Evolutionary conservation across 2,329 filamentous ascomycete species (phyloP).

Genomic region (Penicillium verrucosum): DNA sequence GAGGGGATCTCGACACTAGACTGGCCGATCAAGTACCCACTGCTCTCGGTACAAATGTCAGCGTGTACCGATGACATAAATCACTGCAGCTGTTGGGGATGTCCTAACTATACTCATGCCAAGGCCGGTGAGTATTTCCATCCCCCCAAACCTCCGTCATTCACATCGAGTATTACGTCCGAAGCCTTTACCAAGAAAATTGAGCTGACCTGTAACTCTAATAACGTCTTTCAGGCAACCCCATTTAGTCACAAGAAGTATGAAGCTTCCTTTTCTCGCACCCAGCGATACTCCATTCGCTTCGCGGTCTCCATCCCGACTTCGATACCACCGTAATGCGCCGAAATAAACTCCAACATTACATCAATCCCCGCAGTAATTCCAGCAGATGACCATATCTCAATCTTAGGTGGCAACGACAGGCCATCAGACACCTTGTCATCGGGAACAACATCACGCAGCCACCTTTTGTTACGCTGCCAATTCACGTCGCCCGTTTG

Average conservation of each 20-base stretch:
- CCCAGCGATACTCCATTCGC: constrained; percentile 9
- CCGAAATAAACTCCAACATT: constrained; percentile 8
- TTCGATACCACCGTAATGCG: constrained; percentile 4
- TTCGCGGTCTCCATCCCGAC: constrained; percentile 3
- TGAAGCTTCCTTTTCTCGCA: constrained; percentile 5
- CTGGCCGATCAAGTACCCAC: not conserved
- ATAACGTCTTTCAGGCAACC: not conserved
- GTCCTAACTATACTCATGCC: not conserved
- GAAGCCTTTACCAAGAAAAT: not conserved
- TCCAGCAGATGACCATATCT: constrained; percentile 9
- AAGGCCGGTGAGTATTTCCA: not conserved
- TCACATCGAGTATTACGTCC: not conserved
- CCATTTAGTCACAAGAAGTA: constrained; percentile 5
- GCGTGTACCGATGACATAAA: not conserved
- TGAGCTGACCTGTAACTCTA: not conserved
- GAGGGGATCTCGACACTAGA: not conserved
- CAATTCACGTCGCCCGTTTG: not conserved
- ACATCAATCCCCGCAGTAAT: constrained; percentile 9
- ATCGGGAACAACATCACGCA: not conserved
- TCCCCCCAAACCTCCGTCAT: not conserved
- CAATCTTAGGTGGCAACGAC: not conserved
- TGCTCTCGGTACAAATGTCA: not conserved
- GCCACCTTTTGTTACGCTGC: constrained; percentile 4
- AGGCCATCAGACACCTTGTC: not conserved
- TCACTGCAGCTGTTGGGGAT: not conserved